A percentile compares a stretch with the other conserved stretches of the same genome.
These are phyloP conservation scores for Saitozyma podzolica DNA, from an alignment of 768 basidiomycete genomes.

Conservation along the genomic window DNA sequence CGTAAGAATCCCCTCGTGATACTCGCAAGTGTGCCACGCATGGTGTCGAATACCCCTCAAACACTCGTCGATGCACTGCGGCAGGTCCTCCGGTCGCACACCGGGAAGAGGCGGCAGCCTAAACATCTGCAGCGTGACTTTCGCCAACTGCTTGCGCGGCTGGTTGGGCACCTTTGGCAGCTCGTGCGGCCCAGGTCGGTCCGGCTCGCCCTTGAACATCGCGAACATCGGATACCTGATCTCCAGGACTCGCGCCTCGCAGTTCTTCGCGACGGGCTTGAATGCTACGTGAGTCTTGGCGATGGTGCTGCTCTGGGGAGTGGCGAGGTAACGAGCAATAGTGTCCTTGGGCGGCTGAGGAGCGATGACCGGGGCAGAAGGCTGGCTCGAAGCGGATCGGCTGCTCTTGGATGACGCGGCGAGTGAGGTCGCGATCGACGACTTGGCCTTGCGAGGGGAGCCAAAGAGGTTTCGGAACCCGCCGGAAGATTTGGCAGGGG, in stretches of 20 bases:
- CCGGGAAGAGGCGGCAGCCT: conserved; percentile 86
- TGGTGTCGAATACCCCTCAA: conserved; percentile 82
- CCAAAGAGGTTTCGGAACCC: conserved; percentile 53
- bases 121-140: conserved; percentile 86
- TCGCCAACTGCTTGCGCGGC: conserved; percentile 71
- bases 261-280: conserved; percentile 77
- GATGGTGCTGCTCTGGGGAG: conserved; percentile 58
- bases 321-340: conserved; percentile 45
- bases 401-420: conserved; percentile 35
- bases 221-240: conserved; percentile 55
- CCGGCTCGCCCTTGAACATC: conserved; percentile 47
- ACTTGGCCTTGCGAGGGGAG: conserved; percentile 53
- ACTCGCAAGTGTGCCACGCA: conserved; percentile 89
- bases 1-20: conserved; percentile 88
- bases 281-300: conserved; percentile 85
- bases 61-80: conserved; percentile 91
- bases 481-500: conserved; percentile 60
- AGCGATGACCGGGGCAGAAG: conserved; percentile 3
- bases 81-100: conserved; percentile 70
- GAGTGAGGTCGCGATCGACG: conserved; percentile 2
- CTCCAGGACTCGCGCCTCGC: conserved; percentile 82
- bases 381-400: conserved; percentile 54
- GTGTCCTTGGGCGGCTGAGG: conserved; percentile 44
- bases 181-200: conserved; percentile 18
- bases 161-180: conserved; percentile 17